Conservation (phyloP, 148 eudicot species). For the Vaccinium vitisidaea region DNA sequence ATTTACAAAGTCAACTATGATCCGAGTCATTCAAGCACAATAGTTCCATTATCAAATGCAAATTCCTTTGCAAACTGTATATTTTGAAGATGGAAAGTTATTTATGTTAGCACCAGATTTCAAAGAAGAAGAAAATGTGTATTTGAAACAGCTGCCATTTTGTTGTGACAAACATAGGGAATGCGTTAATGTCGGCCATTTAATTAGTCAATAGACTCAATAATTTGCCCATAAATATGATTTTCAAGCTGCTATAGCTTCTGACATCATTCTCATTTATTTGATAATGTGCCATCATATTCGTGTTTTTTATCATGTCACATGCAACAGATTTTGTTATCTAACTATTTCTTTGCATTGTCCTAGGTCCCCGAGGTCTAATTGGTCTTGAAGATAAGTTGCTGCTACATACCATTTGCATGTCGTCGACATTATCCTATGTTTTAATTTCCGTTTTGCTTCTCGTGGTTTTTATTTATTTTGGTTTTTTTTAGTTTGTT, state of each 20-base stretch:
- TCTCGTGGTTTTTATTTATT: neutral
- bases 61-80: neutral
- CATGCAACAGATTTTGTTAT: neutral
- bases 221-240: neutral
- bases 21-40: neutral
- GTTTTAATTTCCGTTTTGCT: too few species aligned
- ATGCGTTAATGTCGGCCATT: neutral
- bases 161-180: neutral
- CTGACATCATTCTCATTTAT: too few species aligned
- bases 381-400: neutral
- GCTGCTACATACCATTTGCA: neutral
- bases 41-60: neutral
- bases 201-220: neutral
- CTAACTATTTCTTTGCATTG: neutral
- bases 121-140: neutral
- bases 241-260: neutral
- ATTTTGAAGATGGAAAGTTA: neutral
- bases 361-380: neutral
- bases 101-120: neutral
- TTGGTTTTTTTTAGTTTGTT: neutral
- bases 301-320: neutral
- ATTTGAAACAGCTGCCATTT: neutral
- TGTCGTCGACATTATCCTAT: neutral
- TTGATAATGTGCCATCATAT: neutral
- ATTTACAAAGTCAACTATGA: too few species aligned